Percentiles rank a stretch among this genome's conserved stretches.
Conservation (phyloP, 164 flowering plant species). For the Santalum album region DNA sequence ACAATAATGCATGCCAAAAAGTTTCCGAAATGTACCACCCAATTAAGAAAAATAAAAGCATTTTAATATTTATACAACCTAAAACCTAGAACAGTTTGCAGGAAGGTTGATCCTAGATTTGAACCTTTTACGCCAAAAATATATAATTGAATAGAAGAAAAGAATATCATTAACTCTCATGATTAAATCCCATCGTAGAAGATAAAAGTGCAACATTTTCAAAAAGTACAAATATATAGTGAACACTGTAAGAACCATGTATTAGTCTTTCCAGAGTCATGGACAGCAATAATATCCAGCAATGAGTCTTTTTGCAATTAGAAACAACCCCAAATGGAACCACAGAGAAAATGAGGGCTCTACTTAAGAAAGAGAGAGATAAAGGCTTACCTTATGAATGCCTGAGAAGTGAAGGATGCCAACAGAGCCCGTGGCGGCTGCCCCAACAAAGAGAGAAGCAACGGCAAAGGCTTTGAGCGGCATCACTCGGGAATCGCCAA, state of each 20-base stretch:
- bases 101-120: neutral
- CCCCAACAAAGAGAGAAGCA: slow-evolving; percentile 78
- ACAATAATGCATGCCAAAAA: no score
- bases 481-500: slow-evolving; percentile 41
- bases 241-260: no score
- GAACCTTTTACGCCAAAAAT: neutral
- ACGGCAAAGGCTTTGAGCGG: slow-evolving; percentile 75
- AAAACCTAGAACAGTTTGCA: neutral
- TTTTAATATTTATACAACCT: no score
- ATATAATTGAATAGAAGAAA: neutral
- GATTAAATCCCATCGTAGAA: no score
- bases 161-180: no score
- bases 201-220: no score
- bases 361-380: neutral
- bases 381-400: slow-evolving; percentile 36
- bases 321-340: no score
- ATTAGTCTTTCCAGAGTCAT: neutral
- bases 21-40: no score
- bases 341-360: neutral
- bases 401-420: slow-evolving; percentile 44
- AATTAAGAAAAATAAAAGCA: no score
- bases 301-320: no score
- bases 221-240: no score
- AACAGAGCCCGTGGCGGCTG: slow-evolving; percentile 45
- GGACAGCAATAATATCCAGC: neutral